These are phyloP conservation scores for Lipomyces sp. DNA, from an alignment of 805 yeast genomes.

Conservation along the genomic window DNA sequence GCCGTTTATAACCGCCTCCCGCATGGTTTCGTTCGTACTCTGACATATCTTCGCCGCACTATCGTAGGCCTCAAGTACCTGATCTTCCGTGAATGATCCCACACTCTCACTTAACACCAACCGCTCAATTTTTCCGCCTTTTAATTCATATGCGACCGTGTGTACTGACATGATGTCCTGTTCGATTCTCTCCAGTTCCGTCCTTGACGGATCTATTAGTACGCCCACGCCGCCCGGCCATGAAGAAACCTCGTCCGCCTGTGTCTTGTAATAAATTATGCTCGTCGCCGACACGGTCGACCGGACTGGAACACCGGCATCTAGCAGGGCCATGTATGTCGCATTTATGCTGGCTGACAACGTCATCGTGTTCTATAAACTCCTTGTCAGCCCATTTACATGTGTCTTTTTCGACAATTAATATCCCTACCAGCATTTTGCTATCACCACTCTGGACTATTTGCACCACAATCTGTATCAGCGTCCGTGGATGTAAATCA, in stretches of 20 bases:
- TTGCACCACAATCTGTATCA: constrained; percentile 71
- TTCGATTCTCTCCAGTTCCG: constrained; percentile 34
- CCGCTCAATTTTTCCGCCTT: constrained; percentile 56
- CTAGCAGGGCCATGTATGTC: constrained; percentile 71
- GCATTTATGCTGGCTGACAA: constrained; percentile 75
- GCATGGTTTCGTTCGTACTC: constrained; percentile 51
- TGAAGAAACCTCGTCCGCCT: constrained; percentile 34
- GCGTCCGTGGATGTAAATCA: constrained; percentile 75
- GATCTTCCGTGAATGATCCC: constrained; percentile 67
- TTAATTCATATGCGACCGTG: constrained; percentile 63
- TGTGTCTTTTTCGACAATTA: neutral
- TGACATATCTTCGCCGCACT: constrained; percentile 56
- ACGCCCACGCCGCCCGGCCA: constrained; percentile 54
- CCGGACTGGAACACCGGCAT: constrained; percentile 72
- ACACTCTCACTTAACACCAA: constrained; percentile 72
- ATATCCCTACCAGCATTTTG: constrained; percentile 36
- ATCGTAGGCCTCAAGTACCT: constrained; percentile 55
- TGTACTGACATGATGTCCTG: constrained; percentile 57
- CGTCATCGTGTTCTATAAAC: constrained; percentile 52
- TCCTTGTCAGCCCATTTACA: constrained; percentile 13
- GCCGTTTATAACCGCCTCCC: constrained; percentile 49
- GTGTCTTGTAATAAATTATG: constrained; percentile 3
- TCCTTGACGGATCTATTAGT: constrained; percentile 53
- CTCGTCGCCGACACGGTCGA: constrained; percentile 33
- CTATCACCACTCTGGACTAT: constrained; percentile 60